A percentile compares a stretch with the other conserved stretches of the same genome.
These are phyloP conservation scores for Collybia mongolica DNA, from an alignment of 768 basidiomycete genomes.

Conservation along the genomic window DNA sequence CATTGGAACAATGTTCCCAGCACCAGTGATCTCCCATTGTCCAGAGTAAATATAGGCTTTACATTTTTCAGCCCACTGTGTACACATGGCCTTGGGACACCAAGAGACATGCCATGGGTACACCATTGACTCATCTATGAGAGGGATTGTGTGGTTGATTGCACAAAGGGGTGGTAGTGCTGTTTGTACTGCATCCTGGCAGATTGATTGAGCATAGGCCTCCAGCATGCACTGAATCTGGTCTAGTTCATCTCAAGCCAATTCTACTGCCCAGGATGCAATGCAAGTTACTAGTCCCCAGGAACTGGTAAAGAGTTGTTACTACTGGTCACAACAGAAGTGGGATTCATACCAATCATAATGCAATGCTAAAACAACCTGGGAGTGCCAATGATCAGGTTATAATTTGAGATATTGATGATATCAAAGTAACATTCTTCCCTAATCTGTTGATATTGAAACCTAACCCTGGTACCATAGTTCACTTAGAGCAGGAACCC, in stretches of 20 bases:
- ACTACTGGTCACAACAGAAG: conserved; percentile 15
- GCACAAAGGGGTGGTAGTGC: conserved; percentile 30
- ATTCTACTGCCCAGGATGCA: conserved; percentile 6
- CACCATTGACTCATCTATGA: conserved; percentile 34
- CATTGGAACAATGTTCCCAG: conserved; percentile 3
- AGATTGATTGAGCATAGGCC: conserved; percentile 8
- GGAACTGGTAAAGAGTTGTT: conserved; percentile 3
- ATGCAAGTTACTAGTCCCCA: conserved; percentile 11
- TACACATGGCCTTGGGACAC: conserved; percentile 8
- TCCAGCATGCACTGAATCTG: conserved; percentile 5
- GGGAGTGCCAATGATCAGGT: conserved; percentile 35
- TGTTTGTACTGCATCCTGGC: background rate
- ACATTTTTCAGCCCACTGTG: conserved; percentile 9
- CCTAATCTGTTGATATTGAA: background rate
- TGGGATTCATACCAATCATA: conserved; percentile 22
- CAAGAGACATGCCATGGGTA: conserved; percentile 14
- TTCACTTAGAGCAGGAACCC: conserved; percentile 5
- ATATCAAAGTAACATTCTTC: conserved; percentile 30
- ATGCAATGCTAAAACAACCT: conserved; percentile 31
- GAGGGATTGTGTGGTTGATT: conserved; percentile 40
- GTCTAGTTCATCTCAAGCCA: background rate
- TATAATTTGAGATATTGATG: conserved; percentile 34
- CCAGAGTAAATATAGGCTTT: conserved; percentile 9
- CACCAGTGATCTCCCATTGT: conserved; percentile 6
- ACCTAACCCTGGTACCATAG: background rate